These are phyloP conservation scores for Tripterygium wilfordii DNA, from an alignment of 177 flowering plant genomes.

Conservation along the genomic window DNA sequence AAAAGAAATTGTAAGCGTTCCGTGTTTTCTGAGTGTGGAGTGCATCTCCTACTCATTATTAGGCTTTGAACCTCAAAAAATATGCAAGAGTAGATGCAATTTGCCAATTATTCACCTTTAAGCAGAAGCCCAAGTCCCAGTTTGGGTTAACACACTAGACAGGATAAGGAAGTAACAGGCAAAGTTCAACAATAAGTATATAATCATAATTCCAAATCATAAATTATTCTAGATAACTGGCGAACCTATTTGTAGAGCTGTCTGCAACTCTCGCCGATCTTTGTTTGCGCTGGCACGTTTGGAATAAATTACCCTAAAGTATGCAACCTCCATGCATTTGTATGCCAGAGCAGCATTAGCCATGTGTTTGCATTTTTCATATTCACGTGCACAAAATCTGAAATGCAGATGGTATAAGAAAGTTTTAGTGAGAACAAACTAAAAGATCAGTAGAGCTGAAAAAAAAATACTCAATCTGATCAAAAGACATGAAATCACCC, in stretches of 20 bases:
- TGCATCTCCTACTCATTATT: too few relatives aligned
- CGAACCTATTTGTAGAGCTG: slow-evolving; percentile 36
- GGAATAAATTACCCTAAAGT: slow-evolving; percentile 54
- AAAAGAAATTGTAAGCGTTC: too few relatives aligned
- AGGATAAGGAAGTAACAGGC: too few relatives aligned
- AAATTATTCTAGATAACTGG: slow-evolving; percentile 50
- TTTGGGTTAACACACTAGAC: too few relatives aligned
- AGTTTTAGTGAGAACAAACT: not conserved
- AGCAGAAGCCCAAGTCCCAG: too few relatives aligned
- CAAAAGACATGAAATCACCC: not conserved
- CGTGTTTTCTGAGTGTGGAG: too few relatives aligned
- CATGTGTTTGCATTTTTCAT: slow-evolving; percentile 32
- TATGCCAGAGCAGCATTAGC: slow-evolving; percentile 56
- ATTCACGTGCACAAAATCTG: slow-evolving; percentile 39
- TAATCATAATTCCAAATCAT: slow-evolving; percentile 2
- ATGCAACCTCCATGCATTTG: slow-evolving; percentile 87
- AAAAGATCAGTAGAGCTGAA: not conserved
- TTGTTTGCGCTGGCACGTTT: slow-evolving; percentile 29
- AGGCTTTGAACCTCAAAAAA: too few relatives aligned
- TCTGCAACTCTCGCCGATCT: slow-evolving; percentile 57
- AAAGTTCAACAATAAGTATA: not conserved
- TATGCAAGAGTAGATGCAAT: too few relatives aligned
- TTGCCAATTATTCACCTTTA: too few relatives aligned
- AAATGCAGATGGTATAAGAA: not conserved
- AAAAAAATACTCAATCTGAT: not conserved